Evolutionary conservation across 306 rosid species (phyloP).

Genomic region (Acacia crassicarpa): DNA sequence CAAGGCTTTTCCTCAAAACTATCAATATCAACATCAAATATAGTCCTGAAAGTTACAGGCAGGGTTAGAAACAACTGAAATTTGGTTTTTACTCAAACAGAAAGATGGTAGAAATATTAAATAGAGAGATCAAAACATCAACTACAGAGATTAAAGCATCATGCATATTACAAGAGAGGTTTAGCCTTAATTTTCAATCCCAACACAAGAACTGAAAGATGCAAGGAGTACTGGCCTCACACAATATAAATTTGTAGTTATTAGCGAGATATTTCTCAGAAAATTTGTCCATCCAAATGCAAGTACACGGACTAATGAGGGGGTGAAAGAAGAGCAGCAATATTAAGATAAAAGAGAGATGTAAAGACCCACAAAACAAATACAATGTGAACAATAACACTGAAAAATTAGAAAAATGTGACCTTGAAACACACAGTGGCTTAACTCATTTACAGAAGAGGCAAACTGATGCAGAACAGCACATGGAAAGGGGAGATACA

Average conservation of each 20-base stretch:
- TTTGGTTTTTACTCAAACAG: slow-evolving; percentile 11
- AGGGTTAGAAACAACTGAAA: slow-evolving; percentile 17
- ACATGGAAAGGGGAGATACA: neutral
- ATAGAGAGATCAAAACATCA: neutral
- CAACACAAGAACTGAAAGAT: neutral
- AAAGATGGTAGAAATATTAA: neutral
- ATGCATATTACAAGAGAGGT: slow-evolving; percentile 3
- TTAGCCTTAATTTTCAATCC: slow-evolving; percentile 3
- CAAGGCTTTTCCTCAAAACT: slow-evolving; percentile 95
- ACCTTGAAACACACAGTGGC: neutral
- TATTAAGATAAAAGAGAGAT: neutral
- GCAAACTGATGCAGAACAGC: neutral
- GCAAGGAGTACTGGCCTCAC: slow-evolving; percentile 1
- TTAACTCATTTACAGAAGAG: neutral
- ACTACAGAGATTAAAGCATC: slow-evolving; percentile 21
- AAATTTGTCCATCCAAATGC: neutral
- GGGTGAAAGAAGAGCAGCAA: neutral
- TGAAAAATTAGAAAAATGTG: neutral
- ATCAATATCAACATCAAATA: slow-evolving; percentile 91
- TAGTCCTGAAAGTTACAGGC: slow-evolving; percentile 67
- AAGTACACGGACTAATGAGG: neutral
- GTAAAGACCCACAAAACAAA: neutral
- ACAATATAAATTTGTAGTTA: neutral
- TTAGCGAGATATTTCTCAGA: slow-evolving; percentile 5
- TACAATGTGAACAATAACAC: neutral